Conservation (phyloP, 225 moss, liverwort and hornwort genomes). For the Bryum argenteum region DNA sequence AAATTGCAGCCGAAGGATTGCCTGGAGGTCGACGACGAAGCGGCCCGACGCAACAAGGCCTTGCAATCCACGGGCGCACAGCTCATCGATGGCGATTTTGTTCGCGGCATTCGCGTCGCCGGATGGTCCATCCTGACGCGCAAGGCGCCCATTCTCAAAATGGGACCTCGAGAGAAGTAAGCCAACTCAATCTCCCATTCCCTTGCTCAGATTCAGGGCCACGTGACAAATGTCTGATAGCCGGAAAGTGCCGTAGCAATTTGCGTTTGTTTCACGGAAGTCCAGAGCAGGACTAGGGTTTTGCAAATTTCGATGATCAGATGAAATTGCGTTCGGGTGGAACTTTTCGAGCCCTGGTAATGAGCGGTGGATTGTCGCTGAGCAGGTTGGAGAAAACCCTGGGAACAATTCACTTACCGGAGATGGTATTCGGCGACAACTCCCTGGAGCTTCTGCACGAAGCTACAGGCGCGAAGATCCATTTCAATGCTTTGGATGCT, state of each 20-base stretch:
- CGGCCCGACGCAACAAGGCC: slow-evolving; percentile 23
- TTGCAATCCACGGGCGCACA: slow-evolving; percentile 33
- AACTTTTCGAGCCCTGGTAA: neutral
- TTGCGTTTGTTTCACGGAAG: neutral
- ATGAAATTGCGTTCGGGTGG: too few relatives aligned
- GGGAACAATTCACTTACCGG: slow-evolving; percentile 76
- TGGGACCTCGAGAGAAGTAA: slow-evolving; percentile 44
- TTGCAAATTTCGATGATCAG: neutral
- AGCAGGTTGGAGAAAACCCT: slow-evolving; percentile 77
- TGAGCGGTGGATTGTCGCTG: slow-evolving; percentile 5
- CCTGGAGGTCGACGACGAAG: slow-evolving; percentile 38
- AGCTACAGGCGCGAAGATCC: slow-evolving; percentile 67
- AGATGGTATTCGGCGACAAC: slow-evolving; percentile 91
- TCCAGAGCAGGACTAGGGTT: neutral
- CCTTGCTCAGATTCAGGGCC: neutral
- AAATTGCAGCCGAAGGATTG: slow-evolving; percentile 20
- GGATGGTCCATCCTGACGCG: slow-evolving; percentile 46
- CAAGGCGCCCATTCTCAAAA: slow-evolving; percentile 52
- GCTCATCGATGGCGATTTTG: slow-evolving; percentile 35
- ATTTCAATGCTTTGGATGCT: slow-evolving; percentile 84
- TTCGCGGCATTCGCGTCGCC: slow-evolving; percentile 29
- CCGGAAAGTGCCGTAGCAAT: neutral
- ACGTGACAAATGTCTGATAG: too few relatives aligned
- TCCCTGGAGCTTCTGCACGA: slow-evolving; percentile 75
- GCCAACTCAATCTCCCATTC: neutral